Evolutionary conservation across 257 asterid species (phyloP).

Genomic region (Prunella vulgaris): DNA sequence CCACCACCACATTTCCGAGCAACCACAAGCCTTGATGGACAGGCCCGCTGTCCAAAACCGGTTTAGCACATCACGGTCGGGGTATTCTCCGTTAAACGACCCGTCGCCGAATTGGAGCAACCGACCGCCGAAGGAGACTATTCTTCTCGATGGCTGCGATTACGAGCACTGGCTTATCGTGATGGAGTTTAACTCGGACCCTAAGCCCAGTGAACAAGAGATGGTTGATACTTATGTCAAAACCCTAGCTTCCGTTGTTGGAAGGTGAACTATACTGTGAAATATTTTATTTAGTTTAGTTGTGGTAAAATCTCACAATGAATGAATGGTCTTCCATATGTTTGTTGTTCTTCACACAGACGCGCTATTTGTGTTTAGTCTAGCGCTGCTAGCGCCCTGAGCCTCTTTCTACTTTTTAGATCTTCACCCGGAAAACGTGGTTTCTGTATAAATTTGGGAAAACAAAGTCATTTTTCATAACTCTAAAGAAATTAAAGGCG

Average conservation of each 20-base stretch:
- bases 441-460: too few relatives aligned
- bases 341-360: neutral
- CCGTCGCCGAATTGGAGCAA: conserved; percentile 98
- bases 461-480: too few relatives aligned
- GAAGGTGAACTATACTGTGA: conserved; percentile 41
- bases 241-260: conserved; percentile 72
- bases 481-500: too few relatives aligned
- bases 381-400: too few relatives aligned
- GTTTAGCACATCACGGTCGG: conserved; percentile 57
- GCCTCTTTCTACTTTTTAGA: too few relatives aligned
- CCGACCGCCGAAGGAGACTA: conserved; percentile 90
- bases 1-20: conserved; percentile 12
- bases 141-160: conserved; percentile 89
- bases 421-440: too few relatives aligned
- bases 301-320: neutral
- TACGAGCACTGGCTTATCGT: conserved; percentile 97
- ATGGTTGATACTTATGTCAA: conserved; percentile 80
- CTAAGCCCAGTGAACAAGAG: conserved; percentile 69
- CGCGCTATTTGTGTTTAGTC: too few relatives aligned
- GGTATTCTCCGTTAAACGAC: conserved; percentile 83
- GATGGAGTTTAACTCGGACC: conserved; percentile 64
- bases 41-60: conserved; percentile 35
- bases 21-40: conserved; percentile 15
- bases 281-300: neutral
- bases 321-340: neutral